Evolutionary conservation across 768 basidiomycete species (phyloP).

Genomic region (Nidularia sp.): DNA sequence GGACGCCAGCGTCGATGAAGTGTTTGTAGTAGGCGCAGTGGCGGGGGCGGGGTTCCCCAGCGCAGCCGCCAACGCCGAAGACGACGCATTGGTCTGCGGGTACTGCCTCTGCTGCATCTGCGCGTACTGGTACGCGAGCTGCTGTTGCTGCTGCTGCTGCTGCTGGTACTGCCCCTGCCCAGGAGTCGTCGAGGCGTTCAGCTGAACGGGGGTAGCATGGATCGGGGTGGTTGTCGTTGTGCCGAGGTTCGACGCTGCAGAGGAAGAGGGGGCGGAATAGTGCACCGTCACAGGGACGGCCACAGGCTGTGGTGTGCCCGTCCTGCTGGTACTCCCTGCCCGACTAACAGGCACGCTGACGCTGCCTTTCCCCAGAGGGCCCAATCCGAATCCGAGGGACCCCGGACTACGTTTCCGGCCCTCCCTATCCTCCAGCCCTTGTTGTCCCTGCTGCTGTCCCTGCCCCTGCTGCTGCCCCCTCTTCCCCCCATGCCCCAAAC

Average conservation of each 20-base stretch:
- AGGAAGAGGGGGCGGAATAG: background rate
- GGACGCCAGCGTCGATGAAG: too few species aligned
- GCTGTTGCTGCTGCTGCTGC: conserved; percentile 13
- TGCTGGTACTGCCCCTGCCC: conserved; percentile 10
- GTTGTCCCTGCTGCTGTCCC: conserved; percentile 7
- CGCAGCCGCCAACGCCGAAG: background rate
- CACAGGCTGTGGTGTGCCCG: conserved; percentile 28
- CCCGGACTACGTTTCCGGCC: conserved; percentile 1
- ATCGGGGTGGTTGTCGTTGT: conserved; percentile 10
- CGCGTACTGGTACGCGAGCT: conserved; percentile 14
- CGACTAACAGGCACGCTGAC: conserved; percentile 30
- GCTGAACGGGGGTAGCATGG: conserved; percentile 6
- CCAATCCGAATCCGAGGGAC: conserved; percentile 5
- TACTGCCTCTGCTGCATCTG: conserved; percentile 19
- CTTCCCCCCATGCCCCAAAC: conserved; percentile 20
- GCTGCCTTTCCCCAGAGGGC: conserved; percentile 16
- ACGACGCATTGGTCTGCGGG: conserved; percentile 2
- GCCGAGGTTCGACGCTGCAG: background rate
- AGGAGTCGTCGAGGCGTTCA: conserved; percentile 2
- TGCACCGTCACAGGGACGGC: conserved; percentile 5
- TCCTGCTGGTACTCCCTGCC: conserved; percentile 27
- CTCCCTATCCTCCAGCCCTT: conserved; percentile 11
- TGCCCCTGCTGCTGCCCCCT: background rate
- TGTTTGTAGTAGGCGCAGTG: too few species aligned
- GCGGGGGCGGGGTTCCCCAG: too few species aligned